A percentile compares a stretch with the other conserved stretches of the same genome.
Evolutionary conservation across 2,329 filamentous ascomycete genomes (phyloP).

Genomic region (Cladosporium sp.): DNA sequence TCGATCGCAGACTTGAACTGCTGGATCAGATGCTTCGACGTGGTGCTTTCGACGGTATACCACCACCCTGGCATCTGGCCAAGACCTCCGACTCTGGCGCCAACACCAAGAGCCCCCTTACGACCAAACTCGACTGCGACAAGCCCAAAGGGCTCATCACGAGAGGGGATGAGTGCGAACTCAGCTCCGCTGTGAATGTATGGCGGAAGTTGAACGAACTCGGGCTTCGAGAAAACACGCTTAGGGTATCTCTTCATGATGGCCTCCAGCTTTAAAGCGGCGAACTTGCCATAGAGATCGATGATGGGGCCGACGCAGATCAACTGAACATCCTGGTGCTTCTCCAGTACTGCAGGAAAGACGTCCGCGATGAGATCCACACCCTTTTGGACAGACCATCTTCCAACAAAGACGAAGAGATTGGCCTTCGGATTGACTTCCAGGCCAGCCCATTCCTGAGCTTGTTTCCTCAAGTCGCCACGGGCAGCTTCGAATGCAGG

Average conservation of each 20-base stretch:
- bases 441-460: constrained; percentile 64
- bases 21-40: constrained; percentile 58
- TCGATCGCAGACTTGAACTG: constrained; percentile 63
- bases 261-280: constrained; percentile 59
- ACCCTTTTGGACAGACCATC: constrained; percentile 67
- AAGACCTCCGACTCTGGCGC: constrained; percentile 61
- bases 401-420: constrained; percentile 64
- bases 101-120: constrained; percentile 64
- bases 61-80: constrained; percentile 69
- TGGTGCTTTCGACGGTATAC: constrained; percentile 64
- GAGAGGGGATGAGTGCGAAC: constrained; percentile 63
- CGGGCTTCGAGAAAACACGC: constrained; percentile 62
- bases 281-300: constrained; percentile 65
- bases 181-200: constrained; percentile 66
- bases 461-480: constrained; percentile 53
- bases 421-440: constrained; percentile 59
- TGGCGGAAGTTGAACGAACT: constrained; percentile 63
- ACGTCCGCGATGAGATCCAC: constrained; percentile 66
- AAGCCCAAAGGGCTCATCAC: constrained; percentile 65
- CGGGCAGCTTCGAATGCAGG: constrained; percentile 51
- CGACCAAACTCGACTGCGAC: constrained; percentile 67
- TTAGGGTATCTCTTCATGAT: constrained; percentile 64
- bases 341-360: constrained; percentile 60
- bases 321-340: constrained; percentile 56
- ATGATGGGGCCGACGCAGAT: constrained; percentile 63